Evolutionary conservation across 768 basidiomycete species (phyloP).

Genomic region (Agrocybe chaxingu): DNA sequence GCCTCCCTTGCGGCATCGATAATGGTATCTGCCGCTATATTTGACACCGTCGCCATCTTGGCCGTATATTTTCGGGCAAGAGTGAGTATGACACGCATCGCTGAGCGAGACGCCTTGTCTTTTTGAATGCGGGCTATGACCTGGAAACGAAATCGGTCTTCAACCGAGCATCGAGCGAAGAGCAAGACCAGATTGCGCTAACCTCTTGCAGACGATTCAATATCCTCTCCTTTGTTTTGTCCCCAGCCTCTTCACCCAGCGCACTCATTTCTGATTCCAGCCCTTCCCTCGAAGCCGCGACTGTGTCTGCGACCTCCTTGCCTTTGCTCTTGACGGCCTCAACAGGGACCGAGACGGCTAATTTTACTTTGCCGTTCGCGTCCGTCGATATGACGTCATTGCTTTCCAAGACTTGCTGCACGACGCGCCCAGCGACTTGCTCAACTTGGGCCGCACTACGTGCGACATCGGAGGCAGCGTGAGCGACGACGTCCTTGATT

Average conservation of each 20-base stretch:
- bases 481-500: constrained; percentile 27
- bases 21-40: constrained; percentile 9
- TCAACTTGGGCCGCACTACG: constrained; percentile 27
- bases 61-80: constrained; percentile 30
- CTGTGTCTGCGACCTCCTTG: constrained; percentile 11
- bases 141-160: constrained; percentile 11
- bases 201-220: constrained; percentile 29
- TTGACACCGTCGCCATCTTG: constrained; percentile 17
- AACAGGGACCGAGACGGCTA: constrained; percentile 15
- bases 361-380: constrained; percentile 4
- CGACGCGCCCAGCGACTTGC: constrained; percentile 28
- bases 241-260: constrained; percentile 16
- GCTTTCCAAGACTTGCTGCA: constrained; percentile 15
- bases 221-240: constrained; percentile 21
- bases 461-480: constrained; percentile 28
- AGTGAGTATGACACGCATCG: constrained; percentile 26
- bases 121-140: constrained; percentile 26
- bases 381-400: constrained; percentile 16
- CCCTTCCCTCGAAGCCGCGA: constrained; percentile 4
- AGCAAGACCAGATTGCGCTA: neutral
- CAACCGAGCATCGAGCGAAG: neutral
- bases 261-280: constrained; percentile 18
- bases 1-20: constrained; percentile 8
- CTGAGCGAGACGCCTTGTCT: constrained; percentile 27
- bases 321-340: constrained; percentile 21